Evolutionary conservation across 2,329 filamentous ascomycete genomes (phyloP).

Genomic region (Botrytis deweyae): DNA sequence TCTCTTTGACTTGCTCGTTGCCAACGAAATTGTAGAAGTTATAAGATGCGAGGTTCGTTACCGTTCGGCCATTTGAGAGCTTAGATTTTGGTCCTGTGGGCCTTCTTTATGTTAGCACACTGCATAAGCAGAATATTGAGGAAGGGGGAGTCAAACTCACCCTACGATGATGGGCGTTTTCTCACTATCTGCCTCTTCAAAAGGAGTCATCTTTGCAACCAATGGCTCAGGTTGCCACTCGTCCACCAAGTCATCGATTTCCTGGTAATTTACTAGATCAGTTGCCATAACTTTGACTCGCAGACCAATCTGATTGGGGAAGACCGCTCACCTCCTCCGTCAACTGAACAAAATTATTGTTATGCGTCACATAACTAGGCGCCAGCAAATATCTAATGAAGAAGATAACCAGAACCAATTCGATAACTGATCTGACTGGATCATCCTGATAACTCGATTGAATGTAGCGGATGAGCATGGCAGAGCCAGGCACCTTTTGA

Average conservation of each 20-base stretch:
- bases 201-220: slow-evolving; percentile 67
- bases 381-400: slow-evolving; percentile 90
- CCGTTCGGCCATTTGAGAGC: slow-evolving; percentile 82
- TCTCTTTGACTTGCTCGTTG: slow-evolving; percentile 90
- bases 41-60: slow-evolving; percentile 89
- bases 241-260: slow-evolving; percentile 94
- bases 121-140: not conserved
- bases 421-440: slow-evolving; percentile 87
- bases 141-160: slow-evolving; percentile 48
- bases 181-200: slow-evolving; percentile 81
- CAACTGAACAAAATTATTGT: slow-evolving; percentile 84
- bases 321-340: slow-evolving; percentile 65
- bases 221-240: slow-evolving; percentile 96
- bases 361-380: slow-evolving; percentile 88
- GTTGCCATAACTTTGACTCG: not conserved
- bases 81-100: slow-evolving; percentile 89
- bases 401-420: slow-evolving; percentile 91
- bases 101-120: slow-evolving; percentile 46
- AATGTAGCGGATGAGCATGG: slow-evolving; percentile 92
- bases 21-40: slow-evolving; percentile 98
- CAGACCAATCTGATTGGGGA: not conserved
- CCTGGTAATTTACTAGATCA: slow-evolving; percentile 46
- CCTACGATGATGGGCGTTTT: slow-evolving; percentile 85
- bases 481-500: slow-evolving; percentile 88
- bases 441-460: slow-evolving; percentile 98